Conservation (phyloP, 2,329 filamentous ascomycete genomes). For the Colletotrichum tropicale region DNA sequence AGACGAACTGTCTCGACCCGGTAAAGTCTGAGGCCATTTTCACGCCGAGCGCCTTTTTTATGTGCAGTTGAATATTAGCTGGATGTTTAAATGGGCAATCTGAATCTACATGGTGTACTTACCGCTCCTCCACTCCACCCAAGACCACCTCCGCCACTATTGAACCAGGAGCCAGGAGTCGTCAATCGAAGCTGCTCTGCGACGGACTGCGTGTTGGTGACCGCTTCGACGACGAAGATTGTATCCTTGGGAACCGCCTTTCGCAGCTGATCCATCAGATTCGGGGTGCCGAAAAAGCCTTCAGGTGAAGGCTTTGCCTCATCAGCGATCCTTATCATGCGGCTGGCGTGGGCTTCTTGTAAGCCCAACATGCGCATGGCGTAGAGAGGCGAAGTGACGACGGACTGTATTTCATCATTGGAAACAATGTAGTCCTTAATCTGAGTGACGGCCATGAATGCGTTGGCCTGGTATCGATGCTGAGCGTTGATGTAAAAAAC, state of each 20-base stretch:
- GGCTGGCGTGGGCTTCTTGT: no score
- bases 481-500: slow-evolving; percentile 73
- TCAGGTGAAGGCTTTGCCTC: slow-evolving; percentile 57
- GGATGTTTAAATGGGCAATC: no score
- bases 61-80: no score
- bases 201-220: slow-evolving; percentile 71
- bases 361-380: no score
- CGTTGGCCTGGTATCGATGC: slow-evolving; percentile 70
- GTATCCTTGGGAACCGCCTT: background rate
- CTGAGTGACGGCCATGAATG: slow-evolving; percentile 69
- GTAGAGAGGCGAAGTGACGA: no score
- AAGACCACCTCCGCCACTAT: slow-evolving; percentile 57
- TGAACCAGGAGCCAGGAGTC: slow-evolving; percentile 55
- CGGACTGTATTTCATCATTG: slow-evolving; percentile 29
- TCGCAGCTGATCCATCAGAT: background rate
- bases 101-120: slow-evolving; percentile 28
- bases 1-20: slow-evolving; percentile 42
- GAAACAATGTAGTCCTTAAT: slow-evolving; percentile 61
- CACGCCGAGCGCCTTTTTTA: slow-evolving; percentile 31
- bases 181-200: slow-evolving; percentile 71
- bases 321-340: background rate
- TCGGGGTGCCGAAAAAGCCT: slow-evolving; percentile 46
- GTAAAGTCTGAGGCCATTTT: slow-evolving; percentile 43
- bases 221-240: slow-evolving; percentile 56
- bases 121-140: slow-evolving; percentile 59